Base-by-base conservation (phyloP, 1,284 basidiomycete species). In the Ceratobasidium sp. region DNA sequence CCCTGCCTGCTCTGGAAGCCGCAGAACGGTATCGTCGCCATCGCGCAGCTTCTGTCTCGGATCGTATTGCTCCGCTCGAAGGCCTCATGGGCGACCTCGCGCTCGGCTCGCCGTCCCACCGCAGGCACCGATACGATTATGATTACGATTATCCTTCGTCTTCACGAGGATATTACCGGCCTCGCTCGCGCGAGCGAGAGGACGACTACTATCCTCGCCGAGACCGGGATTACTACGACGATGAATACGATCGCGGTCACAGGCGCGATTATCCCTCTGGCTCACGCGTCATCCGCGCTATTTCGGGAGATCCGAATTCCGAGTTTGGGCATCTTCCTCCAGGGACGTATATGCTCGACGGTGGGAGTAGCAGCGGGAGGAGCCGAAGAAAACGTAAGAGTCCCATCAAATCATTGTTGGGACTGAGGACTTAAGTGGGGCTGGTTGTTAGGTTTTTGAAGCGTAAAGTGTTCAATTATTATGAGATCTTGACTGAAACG, bases 271-370 rank as follows among this genome's bases (percentile, higher is more conserved):
- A 64, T 46, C 57, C 33, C 30, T 23, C 60, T 23, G 60, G 60
- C 20, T 33, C 60, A 23, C 35, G 38, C 6, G 60, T 64, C 27
- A 64, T 64, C 41, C 69, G 69, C 18, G 57, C 69, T 10, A 60
- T 50, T 4, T 59, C 55, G 12, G 69, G 69, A 16, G 69, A 73
- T 23, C 55, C 69, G 2, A 10, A 12, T 3, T 60, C 55, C 8
- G 69, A 73, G 57, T 73, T 44, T 48, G 50, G 69, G 4, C 69
- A 73, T 48, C 48, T 73, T n/a, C 69, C 69, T n/a, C 69, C 69
- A 20, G 69, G 69, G 12, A 73, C 69, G 8, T 73, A 73, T 35
- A 73, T 60, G 69, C 23, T 73, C 57, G 33, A 41, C 35, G 33
- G 38, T 14, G 55, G 38, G 44, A 73, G 41, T 23, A 60, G 41